A percentile compares a stretch with the other conserved stretches of the same genome.
Evolutionary conservation across 2,329 filamentous ascomycete genomes (phyloP).

Genomic region (Fusarium falciforme): DNA sequence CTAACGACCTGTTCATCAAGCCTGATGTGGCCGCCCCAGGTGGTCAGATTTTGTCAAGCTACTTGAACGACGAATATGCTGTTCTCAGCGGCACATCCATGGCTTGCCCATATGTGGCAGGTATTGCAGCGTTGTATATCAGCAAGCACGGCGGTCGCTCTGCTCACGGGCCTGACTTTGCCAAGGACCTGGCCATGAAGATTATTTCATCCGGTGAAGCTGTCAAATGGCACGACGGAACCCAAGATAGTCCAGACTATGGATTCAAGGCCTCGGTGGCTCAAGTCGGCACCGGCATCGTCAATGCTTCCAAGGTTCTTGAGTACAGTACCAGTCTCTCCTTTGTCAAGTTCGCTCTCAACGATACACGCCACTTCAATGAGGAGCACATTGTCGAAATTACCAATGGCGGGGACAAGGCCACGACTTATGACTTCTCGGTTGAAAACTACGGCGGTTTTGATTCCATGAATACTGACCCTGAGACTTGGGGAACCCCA

Average conservation of each 20-base stretch:
- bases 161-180: conserved; percentile 46
- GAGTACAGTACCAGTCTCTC: background rate
- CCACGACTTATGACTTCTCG: background rate
- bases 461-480: background rate
- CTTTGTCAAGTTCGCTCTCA: background rate
- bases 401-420: background rate
- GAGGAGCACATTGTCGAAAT: background rate
- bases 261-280: conserved; percentile 47
- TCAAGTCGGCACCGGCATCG: conserved; percentile 55
- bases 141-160: conserved; percentile 46
- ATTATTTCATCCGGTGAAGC: conserved; percentile 49
- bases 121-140: conserved; percentile 53
- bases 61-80: conserved; percentile 45
- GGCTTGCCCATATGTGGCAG: conserved; percentile 60
- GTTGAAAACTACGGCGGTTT: background rate
- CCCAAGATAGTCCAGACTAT: conserved; percentile 21
- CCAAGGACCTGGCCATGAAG: conserved; percentile 41
- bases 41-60: conserved; percentile 56
- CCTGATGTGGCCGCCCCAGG: conserved; percentile 58
- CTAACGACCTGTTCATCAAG: conserved; percentile 53
- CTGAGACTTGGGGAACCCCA: background rate
- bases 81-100: conserved; percentile 62
- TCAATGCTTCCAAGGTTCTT: conserved; percentile 48
- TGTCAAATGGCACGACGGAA: conserved; percentile 8
- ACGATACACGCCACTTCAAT: background rate